Evolutionary conservation across 2,329 filamentous ascomycete genomes (phyloP), one percentile per base, ranked within the genome.

Genomic region (Colletotrichum sp.): DNA sequence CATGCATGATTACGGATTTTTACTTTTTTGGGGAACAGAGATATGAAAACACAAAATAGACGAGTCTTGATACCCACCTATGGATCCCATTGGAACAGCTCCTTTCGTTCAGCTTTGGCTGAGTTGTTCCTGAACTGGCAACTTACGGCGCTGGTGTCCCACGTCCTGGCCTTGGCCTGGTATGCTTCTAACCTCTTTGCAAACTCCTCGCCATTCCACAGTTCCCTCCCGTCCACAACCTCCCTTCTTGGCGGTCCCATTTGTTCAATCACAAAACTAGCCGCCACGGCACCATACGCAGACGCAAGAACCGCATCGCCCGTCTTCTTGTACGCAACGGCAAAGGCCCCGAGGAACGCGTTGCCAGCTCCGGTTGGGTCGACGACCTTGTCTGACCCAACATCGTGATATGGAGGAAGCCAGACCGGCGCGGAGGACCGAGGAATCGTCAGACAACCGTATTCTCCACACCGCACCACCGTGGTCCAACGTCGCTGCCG

Each of bases 121-220:
- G 29, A 11, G 38, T 7, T 11, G 27, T 8, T 47, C n/a, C 3
- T n/a, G 21, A 5, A 24, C 9, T 34, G 29, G 8, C 27, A 27
- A 5, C 43, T 51, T 13, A 51, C 43, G 43, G 18, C 13, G 6
- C 21, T 16, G 29, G 27, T 57, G 12, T 51, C 2, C 43, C 27
- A 51, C 3, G 12, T 31, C 55, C 27, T 57, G 5, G 51, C 21
- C 54, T 64, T 70, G 43, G 13, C 51, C 21, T 29, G 21, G 24
- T 74, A 73, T 24, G 24, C 21, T 21, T 34, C 18, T 36, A 74
- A 34, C 24, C 73, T 55, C 3, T 15, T 43, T 18, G 18, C 67
- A n/a, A 75, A 75, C 16, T 31, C 33, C 29, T 65, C 66, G 15
- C 67, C 57, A 18, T 75, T 75, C 73, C 73, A 74, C 6, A 54